Evolutionary conservation across 768 basidiomycete species (phyloP).

Genomic region (Pulveroboletus sp.): DNA sequence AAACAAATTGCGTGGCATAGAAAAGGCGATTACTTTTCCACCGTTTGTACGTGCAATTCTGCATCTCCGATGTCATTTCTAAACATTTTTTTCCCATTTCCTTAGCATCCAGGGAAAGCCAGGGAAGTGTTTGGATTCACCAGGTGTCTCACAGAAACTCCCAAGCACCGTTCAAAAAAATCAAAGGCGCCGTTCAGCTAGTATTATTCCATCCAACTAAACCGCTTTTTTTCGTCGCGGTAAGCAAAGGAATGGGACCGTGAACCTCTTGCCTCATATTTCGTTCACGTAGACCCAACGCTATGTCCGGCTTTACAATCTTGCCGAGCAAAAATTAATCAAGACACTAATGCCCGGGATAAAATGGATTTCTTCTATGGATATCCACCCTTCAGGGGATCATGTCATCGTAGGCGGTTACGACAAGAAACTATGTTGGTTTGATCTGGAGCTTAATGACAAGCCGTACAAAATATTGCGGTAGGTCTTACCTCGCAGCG

Average conservation of each 20-base stretch:
- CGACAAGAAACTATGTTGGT: conserved; percentile 98
- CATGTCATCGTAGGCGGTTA: conserved; percentile 97
- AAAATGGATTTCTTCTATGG: conserved; percentile 96
- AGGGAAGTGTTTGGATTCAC: conserved; percentile 92
- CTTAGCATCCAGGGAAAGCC: conserved; percentile 62
- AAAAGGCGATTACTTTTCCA: conserved; percentile 92
- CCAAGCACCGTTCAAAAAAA: conserved; percentile 96
- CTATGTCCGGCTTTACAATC: conserved; percentile 92
- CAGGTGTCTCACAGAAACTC: conserved; percentile 92
- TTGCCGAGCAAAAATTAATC: conserved; percentile 88
- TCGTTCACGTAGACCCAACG: conserved; percentile 74
- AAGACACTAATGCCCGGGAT: conserved; percentile 96
- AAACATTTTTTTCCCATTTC: conserved; percentile 5
- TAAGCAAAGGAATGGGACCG: conserved; percentile 40
- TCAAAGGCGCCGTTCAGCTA: conserved; percentile 85
- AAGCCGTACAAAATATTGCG: conserved; percentile 97
- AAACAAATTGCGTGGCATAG: conserved; percentile 91
- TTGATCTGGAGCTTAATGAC: conserved; percentile 93
- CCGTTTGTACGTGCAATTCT: conserved; percentile 73
- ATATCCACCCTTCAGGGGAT: conserved; percentile 93
- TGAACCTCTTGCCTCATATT: conserved; percentile 11
- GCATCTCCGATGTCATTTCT: conserved; percentile 4
- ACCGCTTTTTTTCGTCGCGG: conserved; percentile 97
- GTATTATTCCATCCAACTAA: conserved; percentile 94
- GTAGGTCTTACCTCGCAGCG: conserved; percentile 36